Evolutionary conservation across 2,329 filamentous ascomycete genomes (phyloP), one percentile per base, ranked within the genome.

Genomic region (Atkinsonella hypoxylon): DNA sequence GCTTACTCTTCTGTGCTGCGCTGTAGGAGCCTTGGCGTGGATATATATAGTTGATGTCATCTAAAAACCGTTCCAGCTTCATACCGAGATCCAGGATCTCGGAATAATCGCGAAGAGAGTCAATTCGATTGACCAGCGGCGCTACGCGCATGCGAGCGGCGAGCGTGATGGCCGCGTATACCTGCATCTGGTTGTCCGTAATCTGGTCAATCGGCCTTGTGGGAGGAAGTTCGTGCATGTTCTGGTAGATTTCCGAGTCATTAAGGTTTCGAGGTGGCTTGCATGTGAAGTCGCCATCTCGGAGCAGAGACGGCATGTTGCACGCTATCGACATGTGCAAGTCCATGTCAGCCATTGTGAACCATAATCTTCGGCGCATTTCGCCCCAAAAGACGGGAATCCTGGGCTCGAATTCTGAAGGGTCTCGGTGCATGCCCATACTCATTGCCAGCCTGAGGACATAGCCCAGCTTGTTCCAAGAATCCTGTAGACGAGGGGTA

Each of bases 381-480:
- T 80, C 77, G n/a, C 70, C 71, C 43, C 72, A 67, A 56, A 77
- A 79, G 0, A 74, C 66, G 5, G 68, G 66, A 48, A 79, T 71
- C 31, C 71, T 69, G 3, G 67, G 64, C 26, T 70, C 67, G 50
- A 75, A 78, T 55, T 80, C 77, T 13, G 72, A 72, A 2, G 77
- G 75, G 49, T 80, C 77, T 4, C 76, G 70, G 56, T 80, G 77
- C 45, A 80, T 64, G 3, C 76, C 77, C 75, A 80, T 79, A 2
- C 72, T 75, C 76, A 79, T 79, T 31, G 75, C 77, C 66, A 77
- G 75, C 15, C 77, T 72, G 5, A 78, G 70, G 41, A 79, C 71
- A 48, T 71, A 70, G 5, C 77, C 77, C n/a, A 79, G 63, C 50
- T 77, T 73, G 13, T 71, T 70, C 77, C 77, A 80, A 0, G 72